A percentile compares a stretch with the other conserved stretches of the same genome.
Conservation (phyloP, 805 yeast species). For the Debaryomyces maramus region DNA sequence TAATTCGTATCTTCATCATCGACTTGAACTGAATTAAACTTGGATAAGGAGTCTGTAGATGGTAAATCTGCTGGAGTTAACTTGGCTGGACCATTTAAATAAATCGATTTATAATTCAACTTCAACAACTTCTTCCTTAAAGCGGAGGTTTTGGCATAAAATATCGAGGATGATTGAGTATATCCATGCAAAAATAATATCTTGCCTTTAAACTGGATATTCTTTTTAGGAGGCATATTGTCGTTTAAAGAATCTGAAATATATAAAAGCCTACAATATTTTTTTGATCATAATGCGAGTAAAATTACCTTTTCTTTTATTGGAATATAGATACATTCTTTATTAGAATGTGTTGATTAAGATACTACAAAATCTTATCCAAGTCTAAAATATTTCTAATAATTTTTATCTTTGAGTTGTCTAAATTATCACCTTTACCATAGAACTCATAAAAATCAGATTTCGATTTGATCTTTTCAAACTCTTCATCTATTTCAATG, state of each 20-base stretch:
- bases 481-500: conserved; percentile 67
- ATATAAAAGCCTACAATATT: too few relatives aligned
- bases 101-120: conserved; percentile 67
- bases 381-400: conserved; percentile 36
- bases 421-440: conserved; percentile 31
- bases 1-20: conserved; percentile 35
- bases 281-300: too few relatives aligned
- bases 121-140: conserved; percentile 72
- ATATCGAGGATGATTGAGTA: conserved; percentile 78
- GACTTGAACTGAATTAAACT: conserved; percentile 43
- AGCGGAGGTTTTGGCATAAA: conserved; percentile 88
- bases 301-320: too few relatives aligned
- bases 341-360: too few relatives aligned
- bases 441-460: conserved; percentile 35
- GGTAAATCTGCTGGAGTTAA: conserved; percentile 74
- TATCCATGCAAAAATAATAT: conserved; percentile 90
- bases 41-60: conserved; percentile 57
- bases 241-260: too few relatives aligned
- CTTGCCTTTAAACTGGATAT: conserved; percentile 36
- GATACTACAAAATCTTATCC: conserved; percentile 11
- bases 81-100: conserved; percentile 74
- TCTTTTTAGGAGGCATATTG: conserved; percentile 5
- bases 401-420: conserved; percentile 29
- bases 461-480: conserved; percentile 29
- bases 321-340: too few relatives aligned